Conservation (phyloP, 2,329 filamentous ascomycete species). For the Penicillium sp. region DNA sequence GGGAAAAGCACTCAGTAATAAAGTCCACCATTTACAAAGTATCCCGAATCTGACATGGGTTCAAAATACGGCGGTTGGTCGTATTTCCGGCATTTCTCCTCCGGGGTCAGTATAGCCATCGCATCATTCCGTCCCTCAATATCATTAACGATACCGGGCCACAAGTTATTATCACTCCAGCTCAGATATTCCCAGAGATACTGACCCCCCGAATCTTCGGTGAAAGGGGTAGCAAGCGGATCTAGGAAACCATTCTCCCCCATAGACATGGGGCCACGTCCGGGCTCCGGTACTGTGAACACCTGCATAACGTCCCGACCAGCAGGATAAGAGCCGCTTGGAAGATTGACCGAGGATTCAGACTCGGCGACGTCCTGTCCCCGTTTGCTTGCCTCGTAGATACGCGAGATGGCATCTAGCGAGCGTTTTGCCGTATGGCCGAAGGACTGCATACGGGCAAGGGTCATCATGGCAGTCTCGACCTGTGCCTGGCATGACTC, state of each 20-base stretch:
- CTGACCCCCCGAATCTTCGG: slow-evolving; percentile 31
- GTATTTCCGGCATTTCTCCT: slow-evolving; percentile 30
- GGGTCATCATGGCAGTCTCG: slow-evolving; percentile 42
- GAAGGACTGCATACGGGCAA: slow-evolving; percentile 59
- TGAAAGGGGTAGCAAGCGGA: slow-evolving; percentile 23
- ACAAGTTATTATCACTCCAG: slow-evolving; percentile 38
- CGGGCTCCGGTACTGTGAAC: slow-evolving; percentile 18
- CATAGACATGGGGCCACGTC: slow-evolving; percentile 16
- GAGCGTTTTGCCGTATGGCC: slow-evolving; percentile 61
- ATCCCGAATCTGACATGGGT: slow-evolving; percentile 25
- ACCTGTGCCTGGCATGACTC: slow-evolving; percentile 53
- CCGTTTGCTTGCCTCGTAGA: slow-evolving; percentile 56
- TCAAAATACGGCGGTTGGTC: slow-evolving; percentile 18
- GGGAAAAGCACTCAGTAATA: slow-evolving; percentile 22
- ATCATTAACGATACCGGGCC: slow-evolving; percentile 27
- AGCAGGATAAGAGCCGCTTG: slow-evolving; percentile 13
- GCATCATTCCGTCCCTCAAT: slow-evolving; percentile 24
- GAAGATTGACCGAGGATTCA: slow-evolving; percentile 11
- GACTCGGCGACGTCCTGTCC: slow-evolving; percentile 17
- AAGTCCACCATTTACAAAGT: slow-evolving; percentile 26
- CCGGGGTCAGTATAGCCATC: slow-evolving; percentile 24
- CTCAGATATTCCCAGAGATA: slow-evolving; percentile 40
- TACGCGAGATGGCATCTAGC: slow-evolving; percentile 60
- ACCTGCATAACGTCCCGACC: slow-evolving; percentile 18
- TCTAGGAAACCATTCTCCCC: slow-evolving; percentile 27